phyloP scores from a whole-genome alignment of 164 flowering plant genomes.

The Nymphaea colorata region DNA sequence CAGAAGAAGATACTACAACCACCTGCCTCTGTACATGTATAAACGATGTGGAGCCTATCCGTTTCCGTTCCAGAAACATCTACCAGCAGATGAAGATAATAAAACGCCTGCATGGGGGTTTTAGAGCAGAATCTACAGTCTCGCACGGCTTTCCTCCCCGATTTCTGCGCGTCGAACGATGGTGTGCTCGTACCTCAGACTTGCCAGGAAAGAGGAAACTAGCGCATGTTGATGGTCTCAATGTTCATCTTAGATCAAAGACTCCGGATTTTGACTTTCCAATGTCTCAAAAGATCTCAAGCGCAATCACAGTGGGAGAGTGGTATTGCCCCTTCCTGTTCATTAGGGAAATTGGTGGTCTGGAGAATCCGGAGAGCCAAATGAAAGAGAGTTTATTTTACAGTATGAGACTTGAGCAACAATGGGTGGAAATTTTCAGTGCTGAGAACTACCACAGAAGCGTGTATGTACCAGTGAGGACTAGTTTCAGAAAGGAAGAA shows the following conservation, averaged over 20 bases:
- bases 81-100: conserved; percentile 33
- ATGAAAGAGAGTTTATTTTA: conserved; percentile 31
- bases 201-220: background rate
- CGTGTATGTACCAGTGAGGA: conserved; percentile 3
- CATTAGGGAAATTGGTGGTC: conserved; percentile 5
- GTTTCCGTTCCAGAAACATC: conserved; percentile 22
- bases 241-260: background rate
- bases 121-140: conserved; percentile 11
- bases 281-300: background rate
- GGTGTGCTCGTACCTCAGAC: conserved; percentile 1
- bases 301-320: background rate
- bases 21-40: conserved; percentile 22
- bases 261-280: conserved; percentile 8
- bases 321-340: conserved; percentile 8
- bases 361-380: conserved; percentile 17
- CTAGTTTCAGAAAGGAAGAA: background rate
- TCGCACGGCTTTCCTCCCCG: conserved; percentile 9
- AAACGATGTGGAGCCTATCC: conserved; percentile 23
- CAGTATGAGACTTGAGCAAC: conserved; percentile 44
- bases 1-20: conserved; percentile 26
- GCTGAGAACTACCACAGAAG: conserved; percentile 9
- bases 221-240: conserved; percentile 1
- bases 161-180: conserved; percentile 8
- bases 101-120: background rate
- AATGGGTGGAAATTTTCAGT: conserved; percentile 41